Evolutionary conservation across 768 basidiomycete species (phyloP), one percentile per base, ranked within the genome.

Genomic region (Sporobolomyces roseus): DNA sequence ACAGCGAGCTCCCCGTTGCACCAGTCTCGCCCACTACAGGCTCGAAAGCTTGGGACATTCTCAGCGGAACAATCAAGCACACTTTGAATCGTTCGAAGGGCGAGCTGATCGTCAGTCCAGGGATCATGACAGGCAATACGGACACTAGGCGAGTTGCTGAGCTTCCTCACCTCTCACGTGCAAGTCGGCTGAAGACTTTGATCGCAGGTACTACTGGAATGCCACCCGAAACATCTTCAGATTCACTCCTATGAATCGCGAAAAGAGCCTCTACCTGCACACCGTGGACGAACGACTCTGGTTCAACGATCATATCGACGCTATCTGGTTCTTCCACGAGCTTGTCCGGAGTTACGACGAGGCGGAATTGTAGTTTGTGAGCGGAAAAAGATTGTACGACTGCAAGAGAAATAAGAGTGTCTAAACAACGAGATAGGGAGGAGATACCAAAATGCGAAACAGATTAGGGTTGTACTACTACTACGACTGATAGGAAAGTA

Each of bases 71-170:
- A 25, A 74, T 74, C 29, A 75, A 77, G 58, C 71, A 74, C 62
- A 75, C 78, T 16, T 79, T 78, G 64, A 78, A 78, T 4, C 69
- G 75, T 4, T 69, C 77, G 21, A 74, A 66, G 9, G n/a, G n/a
- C 29, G 21, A 30, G 2, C 49, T 76, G 2, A 71, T 79, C 36
- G 77, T 79, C n/a, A 64, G 77, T 38, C 80, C 80, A 2, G 75
- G 74, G 9, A 74, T 75, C 43, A 79, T 79, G 78, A 77, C 73
- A 35, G 78, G 79, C 25, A 79, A 79, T 62, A 80, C 79, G 41
- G 79, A 78, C 46, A 78, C 77, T 6, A 19, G 49, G 38, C 17
- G 17, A 41, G 38, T 41, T 17, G 17, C 17, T 41, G 10, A 9
- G 38, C 9, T 17, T 41, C 38, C 17, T 41, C 17, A 41, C 9